A percentile compares a stretch with the other conserved stretches of the same genome.
phyloP scores from a whole-genome alignment of 2,329 filamentous ascomycete genomes.

The Talaromyces sp. region DNA sequence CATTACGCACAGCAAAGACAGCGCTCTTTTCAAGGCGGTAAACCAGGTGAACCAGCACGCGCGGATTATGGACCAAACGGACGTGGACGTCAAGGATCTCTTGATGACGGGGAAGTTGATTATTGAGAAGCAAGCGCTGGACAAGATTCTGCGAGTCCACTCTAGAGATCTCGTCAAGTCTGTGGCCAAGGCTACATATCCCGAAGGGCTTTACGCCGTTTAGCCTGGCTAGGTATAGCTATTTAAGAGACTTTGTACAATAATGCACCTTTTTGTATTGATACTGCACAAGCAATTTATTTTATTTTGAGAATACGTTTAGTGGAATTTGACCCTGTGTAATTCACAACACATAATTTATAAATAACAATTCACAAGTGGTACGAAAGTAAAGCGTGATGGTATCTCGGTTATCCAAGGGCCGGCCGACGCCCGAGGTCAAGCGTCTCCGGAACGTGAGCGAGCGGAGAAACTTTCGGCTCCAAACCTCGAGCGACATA shows the following conservation, averaged over 20 bases:
- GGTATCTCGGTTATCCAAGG: neutral
- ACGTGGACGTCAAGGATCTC: conserved; percentile 94
- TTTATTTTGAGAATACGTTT: neutral
- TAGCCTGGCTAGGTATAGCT: neutral
- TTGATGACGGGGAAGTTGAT: conserved; percentile 80
- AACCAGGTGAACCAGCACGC: conserved; percentile 62
- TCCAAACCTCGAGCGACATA: neutral
- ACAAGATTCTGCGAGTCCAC: conserved; percentile 68
- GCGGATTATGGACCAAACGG: conserved; percentile 62
- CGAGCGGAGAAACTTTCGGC: conserved; percentile 6
- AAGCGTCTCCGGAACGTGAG: neutral
- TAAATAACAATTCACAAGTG: too few species aligned
- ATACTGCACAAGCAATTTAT: neutral
- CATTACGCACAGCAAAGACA: conserved; percentile 60
- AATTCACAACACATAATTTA: neutral
- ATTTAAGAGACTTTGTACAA: neutral
- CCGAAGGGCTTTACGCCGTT: conserved; percentile 8
- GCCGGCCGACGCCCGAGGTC: conserved; percentile 1
- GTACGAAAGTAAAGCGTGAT: neutral
- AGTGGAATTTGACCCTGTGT: neutral
- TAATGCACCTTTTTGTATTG: neutral
- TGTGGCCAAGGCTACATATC: conserved; percentile 27
- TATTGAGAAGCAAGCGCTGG: conserved; percentile 76
- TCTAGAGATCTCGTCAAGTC: conserved; percentile 35
- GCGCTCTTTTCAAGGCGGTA: conserved; percentile 64